Percentiles rank a stretch among this genome's conserved stretches.
Conservation (phyloP, 495 filamentous ascomycete genomes). For the Aspergillus biplanus region DNA sequence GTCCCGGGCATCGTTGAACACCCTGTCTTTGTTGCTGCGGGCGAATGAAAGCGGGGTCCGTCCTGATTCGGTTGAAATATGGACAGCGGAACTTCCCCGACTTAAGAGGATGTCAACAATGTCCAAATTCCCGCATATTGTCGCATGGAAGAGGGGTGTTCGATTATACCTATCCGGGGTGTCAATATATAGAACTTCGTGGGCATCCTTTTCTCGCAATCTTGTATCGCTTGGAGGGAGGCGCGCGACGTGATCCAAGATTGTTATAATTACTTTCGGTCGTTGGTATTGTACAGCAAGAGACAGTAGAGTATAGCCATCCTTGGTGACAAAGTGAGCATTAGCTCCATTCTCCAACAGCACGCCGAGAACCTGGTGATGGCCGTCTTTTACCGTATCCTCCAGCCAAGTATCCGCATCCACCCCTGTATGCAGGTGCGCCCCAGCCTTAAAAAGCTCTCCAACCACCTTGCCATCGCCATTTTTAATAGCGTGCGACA, state of each 20-base stretch:
- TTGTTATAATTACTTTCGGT: not conserved
- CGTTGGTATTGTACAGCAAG: not conserved
- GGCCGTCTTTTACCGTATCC: not conserved
- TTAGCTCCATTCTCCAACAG: slow-evolving; percentile 7
- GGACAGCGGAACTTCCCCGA: not conserved
- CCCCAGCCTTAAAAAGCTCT: not conserved
- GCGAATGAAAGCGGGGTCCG: slow-evolving; percentile 4
- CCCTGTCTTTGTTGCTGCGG: not conserved
- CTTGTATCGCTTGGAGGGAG: no score
- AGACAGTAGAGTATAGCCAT: slow-evolving; percentile 5
- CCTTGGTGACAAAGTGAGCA: not conserved
- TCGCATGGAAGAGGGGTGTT: slow-evolving; percentile 5
- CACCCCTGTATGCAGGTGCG: not conserved
- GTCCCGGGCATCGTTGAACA: not conserved
- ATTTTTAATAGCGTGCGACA: not conserved
- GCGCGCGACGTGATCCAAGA: not conserved
- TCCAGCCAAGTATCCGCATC: not conserved
- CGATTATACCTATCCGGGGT: slow-evolving; percentile 7
- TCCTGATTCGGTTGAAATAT: not conserved
- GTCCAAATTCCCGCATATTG: slow-evolving; percentile 1
- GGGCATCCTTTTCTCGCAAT: not conserved
- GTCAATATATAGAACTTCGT: not conserved
- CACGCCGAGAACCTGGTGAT: slow-evolving; percentile 32
- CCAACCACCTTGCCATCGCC: not conserved
- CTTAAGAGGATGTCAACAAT: not conserved